A percentile compares a stretch with the other conserved stretches of the same genome.
phyloP scores from a whole-genome alignment of 2,329 filamentous ascomycete genomes.

The Nothophoma quercina region DNA sequence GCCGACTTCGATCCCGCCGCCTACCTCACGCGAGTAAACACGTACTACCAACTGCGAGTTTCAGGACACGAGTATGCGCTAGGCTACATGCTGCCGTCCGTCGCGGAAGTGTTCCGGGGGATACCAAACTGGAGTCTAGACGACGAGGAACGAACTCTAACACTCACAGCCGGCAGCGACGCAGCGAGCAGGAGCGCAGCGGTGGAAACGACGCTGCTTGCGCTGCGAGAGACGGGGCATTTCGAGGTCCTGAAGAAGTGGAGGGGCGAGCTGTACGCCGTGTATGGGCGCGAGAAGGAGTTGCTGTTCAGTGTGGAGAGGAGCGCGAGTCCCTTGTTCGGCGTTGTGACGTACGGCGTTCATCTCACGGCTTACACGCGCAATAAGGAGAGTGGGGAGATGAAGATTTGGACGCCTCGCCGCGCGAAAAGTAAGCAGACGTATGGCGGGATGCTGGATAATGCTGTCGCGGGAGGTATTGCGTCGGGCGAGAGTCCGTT shows the following conservation, averaged over 20 bases:
- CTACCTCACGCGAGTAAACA: slow-evolving; percentile 62
- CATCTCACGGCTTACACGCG: slow-evolving; percentile 52
- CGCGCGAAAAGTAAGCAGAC: slow-evolving; percentile 81
- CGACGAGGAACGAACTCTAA: slow-evolving; percentile 66
- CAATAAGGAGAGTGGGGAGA: slow-evolving; percentile 56
- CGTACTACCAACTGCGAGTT: slow-evolving; percentile 72
- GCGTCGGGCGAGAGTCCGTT: slow-evolving; percentile 81
- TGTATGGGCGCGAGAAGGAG: slow-evolving; percentile 50
- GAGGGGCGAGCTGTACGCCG: slow-evolving; percentile 53
- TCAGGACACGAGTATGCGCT: slow-evolving; percentile 67
- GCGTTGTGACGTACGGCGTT: slow-evolving; percentile 54
- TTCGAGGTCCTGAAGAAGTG: slow-evolving; percentile 72
- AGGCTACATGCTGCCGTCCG: slow-evolving; percentile 67
- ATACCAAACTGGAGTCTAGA: slow-evolving; percentile 70
- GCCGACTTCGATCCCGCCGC: slow-evolving; percentile 65
- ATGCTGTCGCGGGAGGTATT: slow-evolving; percentile 88
- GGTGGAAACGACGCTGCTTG: slow-evolving; percentile 65
- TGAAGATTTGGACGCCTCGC: slow-evolving; percentile 85
- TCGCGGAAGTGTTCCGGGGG: slow-evolving; percentile 65
- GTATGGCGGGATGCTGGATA: slow-evolving; percentile 91
- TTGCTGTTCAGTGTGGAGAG: slow-evolving; percentile 54
- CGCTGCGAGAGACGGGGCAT: slow-evolving; percentile 73
- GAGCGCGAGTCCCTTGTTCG: slow-evolving; percentile 52
- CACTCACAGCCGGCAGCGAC: slow-evolving; percentile 65
- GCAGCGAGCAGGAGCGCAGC: slow-evolving; percentile 68